Evolutionary conservation across 345 rosid genomes (phyloP).

Genomic region (Salix exigua): DNA sequence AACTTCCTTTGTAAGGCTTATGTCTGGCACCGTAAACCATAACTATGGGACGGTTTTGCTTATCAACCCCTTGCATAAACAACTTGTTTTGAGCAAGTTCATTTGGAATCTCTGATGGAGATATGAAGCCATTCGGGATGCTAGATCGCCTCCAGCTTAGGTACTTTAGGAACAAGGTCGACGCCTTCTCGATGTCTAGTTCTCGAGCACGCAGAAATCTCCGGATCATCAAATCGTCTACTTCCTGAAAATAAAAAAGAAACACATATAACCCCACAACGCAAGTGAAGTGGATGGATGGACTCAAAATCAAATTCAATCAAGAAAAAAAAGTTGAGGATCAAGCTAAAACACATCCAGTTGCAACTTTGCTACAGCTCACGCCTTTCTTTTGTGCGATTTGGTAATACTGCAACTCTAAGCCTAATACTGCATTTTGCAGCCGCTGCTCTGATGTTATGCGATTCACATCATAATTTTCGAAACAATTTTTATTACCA

Average conservation of each 20-base stretch:
- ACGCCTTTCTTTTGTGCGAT: not conserved
- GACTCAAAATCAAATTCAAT: not conserved
- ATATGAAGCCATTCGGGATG: conserved; percentile 56
- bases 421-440: not conserved
- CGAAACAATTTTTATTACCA: no score
- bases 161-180: conserved; percentile 60
- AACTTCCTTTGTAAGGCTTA: conserved; percentile 53
- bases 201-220: conserved; percentile 88
- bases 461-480: no score
- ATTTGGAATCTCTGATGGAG: conserved; percentile 49
- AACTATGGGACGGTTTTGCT: conserved; percentile 60
- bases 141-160: conserved; percentile 59
- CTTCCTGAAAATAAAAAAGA: conserved; percentile 43
- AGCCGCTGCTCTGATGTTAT: not conserved
- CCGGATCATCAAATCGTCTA: conserved; percentile 70
- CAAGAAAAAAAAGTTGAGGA: not conserved
- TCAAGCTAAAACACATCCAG: not conserved
- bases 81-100: conserved; percentile 64
- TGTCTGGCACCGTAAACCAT: conserved; percentile 59
- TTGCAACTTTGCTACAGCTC: not conserved
- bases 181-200: conserved; percentile 80
- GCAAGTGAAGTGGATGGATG: not conserved
- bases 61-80: conserved; percentile 74
- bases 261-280: not conserved
- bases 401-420: not conserved